A percentile compares a stretch with the other conserved stretches of the same genome.
These are phyloP conservation scores for Cajanus cajan DNA, from an alignment of 306 rosid genomes.

Conservation along the genomic window DNA sequence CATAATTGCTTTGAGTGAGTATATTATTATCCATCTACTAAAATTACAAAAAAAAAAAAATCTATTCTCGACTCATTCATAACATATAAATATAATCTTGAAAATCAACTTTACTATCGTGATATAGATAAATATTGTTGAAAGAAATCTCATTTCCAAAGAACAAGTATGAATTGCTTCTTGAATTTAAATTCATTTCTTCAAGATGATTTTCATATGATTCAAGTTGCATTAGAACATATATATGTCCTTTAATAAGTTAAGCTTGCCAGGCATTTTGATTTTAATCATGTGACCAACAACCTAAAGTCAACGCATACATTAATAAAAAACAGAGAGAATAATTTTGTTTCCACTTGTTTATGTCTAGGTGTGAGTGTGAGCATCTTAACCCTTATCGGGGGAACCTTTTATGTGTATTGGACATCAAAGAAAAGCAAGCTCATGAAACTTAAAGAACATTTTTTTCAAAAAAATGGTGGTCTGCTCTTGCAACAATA, in stretches of 20 bases:
- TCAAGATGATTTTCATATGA: too few species aligned
- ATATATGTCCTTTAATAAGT: too few species aligned
- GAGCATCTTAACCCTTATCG: constrained; percentile 1
- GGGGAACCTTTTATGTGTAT: constrained; percentile 28
- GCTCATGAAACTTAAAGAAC: constrained; percentile 28
- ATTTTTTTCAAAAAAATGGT: constrained; percentile 46
- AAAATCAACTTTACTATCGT: neutral
- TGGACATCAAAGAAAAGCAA: constrained; percentile 34
- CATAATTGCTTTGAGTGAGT: constrained; percentile 18
- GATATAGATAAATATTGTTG: neutral
- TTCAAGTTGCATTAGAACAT: too few species aligned
- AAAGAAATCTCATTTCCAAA: neutral
- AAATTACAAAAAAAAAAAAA: neutral
- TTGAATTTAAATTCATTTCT: too few species aligned
- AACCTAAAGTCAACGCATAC: too few species aligned
- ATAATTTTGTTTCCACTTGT: neutral
- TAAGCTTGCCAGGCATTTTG: too few species aligned
- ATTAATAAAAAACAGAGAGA: neutral
- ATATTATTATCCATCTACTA: neutral
- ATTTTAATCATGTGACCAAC: too few species aligned
- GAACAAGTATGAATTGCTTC: too few species aligned
- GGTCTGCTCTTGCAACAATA: constrained; percentile 40
- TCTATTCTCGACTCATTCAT: neutral
- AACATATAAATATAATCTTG: too few species aligned
- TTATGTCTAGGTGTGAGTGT: constrained; percentile 23